Evolutionary conservation across 2,329 filamentous ascomycete genomes (phyloP), one percentile per base, ranked within the genome.

Genomic region (Lecanosticta acicola): DNA sequence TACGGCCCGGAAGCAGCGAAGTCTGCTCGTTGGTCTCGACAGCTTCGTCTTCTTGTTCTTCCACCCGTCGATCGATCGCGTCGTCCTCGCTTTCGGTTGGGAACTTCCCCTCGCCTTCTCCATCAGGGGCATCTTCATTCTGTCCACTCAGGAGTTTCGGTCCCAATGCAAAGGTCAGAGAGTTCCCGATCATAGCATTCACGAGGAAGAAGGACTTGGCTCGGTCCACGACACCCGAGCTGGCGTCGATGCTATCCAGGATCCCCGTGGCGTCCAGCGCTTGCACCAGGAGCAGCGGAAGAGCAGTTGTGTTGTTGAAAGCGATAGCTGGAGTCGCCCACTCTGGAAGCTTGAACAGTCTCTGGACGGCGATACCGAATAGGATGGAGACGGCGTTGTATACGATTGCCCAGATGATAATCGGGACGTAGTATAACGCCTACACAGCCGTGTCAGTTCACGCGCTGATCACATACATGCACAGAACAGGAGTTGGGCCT

Each of bases 331-430:
- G 35, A 11, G 35, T 38, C 4, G 19, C 17, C 35, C 35, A 38
- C 5, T 38, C 35, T 19, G 35, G 35, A 3, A 38, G 35, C 13
- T 38, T 38, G 35, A 38, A 38, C 13, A 19, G 7, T 17, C 20
- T 38, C 14, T 14, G 7, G 4, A 38, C 17, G 3, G 17, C 35
- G 19, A 38, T 14, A 9, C 35, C 35, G 17, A 38, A 19, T 3
- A 17, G 3, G 9, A 38, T 38, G 3, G 35, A 38, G 5, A 38
- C 35, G n/a, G 20, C n/a, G 17, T 38, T 38, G 35, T 38, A 38
- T 19, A 38, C 35, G n/a, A 38, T 38, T 13, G 35, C 35, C 35
- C 35, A 38, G 17, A 38, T 19, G 35, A 38, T 38, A 13, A 38
- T 19, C 9, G 35, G 35, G 11, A 38, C 35, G 17, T 38, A 38